Evolutionary conservation across 2,329 filamentous ascomycete genomes (phyloP).

Genomic region (Ceratocystis lukuohia): DNA sequence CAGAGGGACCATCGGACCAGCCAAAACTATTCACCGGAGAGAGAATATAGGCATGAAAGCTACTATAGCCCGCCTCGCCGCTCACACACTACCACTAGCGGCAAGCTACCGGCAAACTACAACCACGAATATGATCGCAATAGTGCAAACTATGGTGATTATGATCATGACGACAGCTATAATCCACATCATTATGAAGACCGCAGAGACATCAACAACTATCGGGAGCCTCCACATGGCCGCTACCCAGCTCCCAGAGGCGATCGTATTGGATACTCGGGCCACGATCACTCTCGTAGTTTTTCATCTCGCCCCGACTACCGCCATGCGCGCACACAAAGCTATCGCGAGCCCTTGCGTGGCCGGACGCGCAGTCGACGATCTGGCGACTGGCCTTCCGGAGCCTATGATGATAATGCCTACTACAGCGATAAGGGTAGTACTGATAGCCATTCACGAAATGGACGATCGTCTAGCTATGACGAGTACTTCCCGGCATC

Average conservation of each 20-base stretch:
- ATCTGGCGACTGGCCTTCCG: conserved; percentile 6
- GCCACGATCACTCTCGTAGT: conserved; percentile 7
- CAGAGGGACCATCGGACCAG: background rate
- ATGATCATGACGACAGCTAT: background rate
- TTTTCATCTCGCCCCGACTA: conserved; percentile 9
- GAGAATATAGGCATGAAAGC: background rate
- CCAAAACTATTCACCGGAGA: conserved; percentile 1
- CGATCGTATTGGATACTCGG: background rate
- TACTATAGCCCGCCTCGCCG: conserved; percentile 11
- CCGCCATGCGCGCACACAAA: conserved; percentile 13
- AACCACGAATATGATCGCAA: background rate
- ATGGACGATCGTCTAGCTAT: conserved; percentile 13
- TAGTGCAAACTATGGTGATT: background rate
- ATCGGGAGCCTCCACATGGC: background rate
- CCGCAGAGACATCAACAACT: background rate
- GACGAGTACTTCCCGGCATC: conserved; percentile 11
- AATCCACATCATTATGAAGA: background rate
- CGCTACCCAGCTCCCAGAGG: background rate
- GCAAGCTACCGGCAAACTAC: conserved; percentile 8
- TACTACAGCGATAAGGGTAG: conserved; percentile 13
- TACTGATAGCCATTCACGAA: background rate
- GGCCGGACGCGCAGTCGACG: conserved; percentile 9
- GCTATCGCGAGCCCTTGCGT: conserved; percentile 15
- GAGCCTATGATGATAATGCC: background rate
- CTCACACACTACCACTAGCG: conserved; percentile 7